phyloP scores from a whole-genome alignment of 192 early-diverging fungal species.

The Coemansia aciculifera region DNA sequence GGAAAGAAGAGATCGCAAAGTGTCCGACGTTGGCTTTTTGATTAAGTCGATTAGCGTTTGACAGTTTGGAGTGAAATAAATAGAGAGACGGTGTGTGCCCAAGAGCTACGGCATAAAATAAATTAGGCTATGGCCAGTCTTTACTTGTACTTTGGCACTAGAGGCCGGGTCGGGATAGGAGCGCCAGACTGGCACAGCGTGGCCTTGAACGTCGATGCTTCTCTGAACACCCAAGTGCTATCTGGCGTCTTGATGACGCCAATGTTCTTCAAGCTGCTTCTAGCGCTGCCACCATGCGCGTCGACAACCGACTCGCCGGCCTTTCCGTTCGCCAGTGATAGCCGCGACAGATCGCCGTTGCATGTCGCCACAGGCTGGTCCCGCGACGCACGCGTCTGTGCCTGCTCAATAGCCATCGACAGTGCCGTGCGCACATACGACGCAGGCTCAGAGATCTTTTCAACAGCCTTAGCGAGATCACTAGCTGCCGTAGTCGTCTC shows the following conservation, averaged over 20 bases:
- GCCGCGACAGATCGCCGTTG: constrained; percentile 3
- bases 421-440: constrained; percentile 50
- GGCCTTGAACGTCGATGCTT: constrained; percentile 36
- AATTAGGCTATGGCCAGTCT: not conserved
- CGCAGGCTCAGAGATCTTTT: constrained; percentile 31
- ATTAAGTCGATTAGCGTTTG: not conserved
- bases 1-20: not conserved
- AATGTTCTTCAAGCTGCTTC: constrained; percentile 33
- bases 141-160: constrained; percentile 36
- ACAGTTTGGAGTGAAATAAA: not conserved
- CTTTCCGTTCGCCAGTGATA: not conserved
- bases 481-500: not conserved
- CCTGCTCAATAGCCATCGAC: constrained; percentile 29
- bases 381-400: not conserved
- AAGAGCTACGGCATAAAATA: not conserved
- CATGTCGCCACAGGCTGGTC: not conserved
- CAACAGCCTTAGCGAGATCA: constrained; percentile 15
- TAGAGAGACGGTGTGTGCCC: not conserved
- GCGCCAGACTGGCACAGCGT: constrained; percentile 46
- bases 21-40: not conserved
- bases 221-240: constrained; percentile 38
- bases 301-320: constrained; percentile 6
- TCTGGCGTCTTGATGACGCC: constrained; percentile 37
- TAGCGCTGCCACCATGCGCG: not conserved
- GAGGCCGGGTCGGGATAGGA: constrained; percentile 31